phyloP scores from a whole-genome alignment of 305 asterid species.

The Solanum hybrid region DNA sequence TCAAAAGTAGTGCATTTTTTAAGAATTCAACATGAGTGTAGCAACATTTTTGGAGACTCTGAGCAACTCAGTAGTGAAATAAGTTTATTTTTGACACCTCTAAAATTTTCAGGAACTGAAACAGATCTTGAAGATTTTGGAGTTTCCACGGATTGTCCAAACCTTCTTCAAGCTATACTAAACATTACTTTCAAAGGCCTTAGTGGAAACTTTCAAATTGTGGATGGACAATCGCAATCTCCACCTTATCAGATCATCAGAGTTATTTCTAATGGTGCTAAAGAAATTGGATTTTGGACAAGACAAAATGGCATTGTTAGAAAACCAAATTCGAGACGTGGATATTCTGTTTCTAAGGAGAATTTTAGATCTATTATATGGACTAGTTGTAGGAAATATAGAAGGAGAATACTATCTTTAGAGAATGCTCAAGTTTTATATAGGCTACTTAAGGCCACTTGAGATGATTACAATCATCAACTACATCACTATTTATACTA shows the following conservation, averaged over 20 bases:
- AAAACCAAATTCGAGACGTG: neutral
- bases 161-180: conserved; percentile 27
- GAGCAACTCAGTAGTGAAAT: neutral
- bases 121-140: conserved; percentile 32
- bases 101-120: neutral
- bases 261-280: conserved; percentile 28
- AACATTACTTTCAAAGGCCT: conserved; percentile 32
- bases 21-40: neutral
- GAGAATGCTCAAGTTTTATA: no score
- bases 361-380: conserved; percentile 6
- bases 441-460: no score
- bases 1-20: neutral
- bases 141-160: conserved; percentile 36
- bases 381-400: no score
- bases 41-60: neutral
- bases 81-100: neutral
- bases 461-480: no score
- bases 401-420: no score
- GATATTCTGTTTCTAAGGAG: conserved; percentile 12
- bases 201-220: conserved; percentile 32
- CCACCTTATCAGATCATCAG: conserved; percentile 39
- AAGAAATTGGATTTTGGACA: conserved; percentile 42
- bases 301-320: conserved; percentile 11
- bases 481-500: no score
- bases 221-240: conserved; percentile 37